Percentiles rank a stretch among this genome's conserved stretches.
Conservation (phyloP, 495 filamentous ascomycete genomes). For the Viridothelium virens region DNA sequence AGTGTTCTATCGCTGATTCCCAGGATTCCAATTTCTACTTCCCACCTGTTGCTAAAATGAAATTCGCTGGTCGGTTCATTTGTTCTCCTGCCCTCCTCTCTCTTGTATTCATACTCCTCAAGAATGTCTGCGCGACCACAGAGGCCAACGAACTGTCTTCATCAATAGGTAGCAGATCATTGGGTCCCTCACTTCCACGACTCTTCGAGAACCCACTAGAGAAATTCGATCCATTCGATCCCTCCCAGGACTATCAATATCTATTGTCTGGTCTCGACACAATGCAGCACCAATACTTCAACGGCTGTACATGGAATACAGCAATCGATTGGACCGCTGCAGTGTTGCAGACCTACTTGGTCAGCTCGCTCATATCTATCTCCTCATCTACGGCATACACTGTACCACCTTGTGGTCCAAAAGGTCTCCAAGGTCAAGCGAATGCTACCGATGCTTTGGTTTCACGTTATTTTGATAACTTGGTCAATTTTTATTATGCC, state of each 20-base stretch:
- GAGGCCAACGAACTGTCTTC: neutral
- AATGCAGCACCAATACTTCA: slow-evolving; percentile 9
- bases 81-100: neutral
- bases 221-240: neutral
- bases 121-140: neutral
- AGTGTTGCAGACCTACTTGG: slow-evolving; percentile 1
- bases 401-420: neutral
- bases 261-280: neutral
- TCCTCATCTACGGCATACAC: neutral
- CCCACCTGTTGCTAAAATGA: neutral
- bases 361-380: neutral
- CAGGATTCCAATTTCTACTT: neutral
- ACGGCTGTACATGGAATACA: slow-evolving; percentile 1
- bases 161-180: neutral
- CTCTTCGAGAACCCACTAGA: neutral
- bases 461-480: neutral
- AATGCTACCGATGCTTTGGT: neutral
- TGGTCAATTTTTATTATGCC: slow-evolving; percentile 6
- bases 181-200: neutral
- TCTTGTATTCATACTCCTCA: neutral
- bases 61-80: neutral
- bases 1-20: neutral
- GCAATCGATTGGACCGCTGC: neutral
- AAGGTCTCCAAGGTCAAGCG: neutral
- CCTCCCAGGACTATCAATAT: neutral